Evolutionary conservation across 2,329 filamentous ascomycete genomes (phyloP), one percentile per base, ranked within the genome.

Genomic region (Aspergillus pseudoviridinutans): DNA sequence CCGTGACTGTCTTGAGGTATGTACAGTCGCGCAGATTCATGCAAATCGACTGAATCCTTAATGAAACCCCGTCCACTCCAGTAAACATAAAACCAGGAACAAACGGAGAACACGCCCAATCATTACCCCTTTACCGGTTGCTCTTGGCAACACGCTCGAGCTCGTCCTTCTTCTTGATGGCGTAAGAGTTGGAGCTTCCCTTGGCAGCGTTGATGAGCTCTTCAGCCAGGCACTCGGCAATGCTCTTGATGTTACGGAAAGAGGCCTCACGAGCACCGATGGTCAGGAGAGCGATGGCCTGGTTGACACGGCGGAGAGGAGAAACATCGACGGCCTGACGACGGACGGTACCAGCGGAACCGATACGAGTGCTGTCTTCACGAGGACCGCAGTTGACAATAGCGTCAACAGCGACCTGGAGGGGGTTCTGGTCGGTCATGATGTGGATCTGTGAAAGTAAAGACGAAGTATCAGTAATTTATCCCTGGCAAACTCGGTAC

Each of bases 101-200:
- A 71, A 71, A 74, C 67, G 71, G 68, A 73, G 68, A 75, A 71
- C 65, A 68, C 64, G 66, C 65, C 68, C 67, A 71, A 69, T 62
- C 57, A 71, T 64, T 68, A 66, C 58, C 69, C 64, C 65, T 92
- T 92, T 97, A 99, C 89, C 94, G 91, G 89, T 99, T 99, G 87
- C 87, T 91, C 91, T 99, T 99, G 84, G 94, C 94, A 75, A 99
- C 94, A 94, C 94, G 94, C 90, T 99, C 94, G 84, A 99, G 83
- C 90, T 99, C 95, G 82, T 99, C 94, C 93, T 99, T 99, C 92
- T 99, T 99, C 92, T 99, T 99, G 89, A 99, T 99, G 76, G 95
- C 94, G 81, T 97, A 99, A 71, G 92, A 97, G 92, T 99, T 99
- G 84, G 90, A 95, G 88, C 90, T 95, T 78, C 94, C 94, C 91